Evolutionary conservation across 768 basidiomycete genomes (phyloP).

Genomic region (Imleria badia): DNA sequence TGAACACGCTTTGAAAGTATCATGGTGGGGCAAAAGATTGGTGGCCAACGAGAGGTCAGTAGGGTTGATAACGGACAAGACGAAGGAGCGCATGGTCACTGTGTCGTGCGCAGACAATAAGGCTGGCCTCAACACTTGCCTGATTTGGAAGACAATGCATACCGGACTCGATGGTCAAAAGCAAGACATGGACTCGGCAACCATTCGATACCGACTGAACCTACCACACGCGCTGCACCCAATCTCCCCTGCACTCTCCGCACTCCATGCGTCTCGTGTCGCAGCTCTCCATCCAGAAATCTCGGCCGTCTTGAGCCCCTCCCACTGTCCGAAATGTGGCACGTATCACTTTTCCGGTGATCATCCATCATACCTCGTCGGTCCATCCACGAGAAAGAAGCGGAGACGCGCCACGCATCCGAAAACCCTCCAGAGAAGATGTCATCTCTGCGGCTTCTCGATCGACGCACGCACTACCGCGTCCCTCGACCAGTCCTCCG

Average conservation of each 20-base stretch:
- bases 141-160: constrained; percentile 22
- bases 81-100: constrained; percentile 10
- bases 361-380: constrained; percentile 35
- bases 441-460: constrained; percentile 22
- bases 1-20: constrained; percentile 24
- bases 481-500: neutral
- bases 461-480: neutral
- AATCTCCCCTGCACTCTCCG: constrained; percentile 58
- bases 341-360: constrained; percentile 43
- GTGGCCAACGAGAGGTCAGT: neutral
- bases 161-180: neutral
- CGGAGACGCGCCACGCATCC: neutral
- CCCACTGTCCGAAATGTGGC: constrained; percentile 57
- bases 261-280: constrained; percentile 53
- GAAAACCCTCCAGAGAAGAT: constrained; percentile 13
- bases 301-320: constrained; percentile 18
- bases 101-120: constrained; percentile 17
- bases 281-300: constrained; percentile 30
- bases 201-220: constrained; percentile 46
- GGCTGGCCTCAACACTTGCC: constrained; percentile 21
- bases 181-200: constrained; percentile 7
- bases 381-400: constrained; percentile 24
- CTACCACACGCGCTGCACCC: constrained; percentile 50
- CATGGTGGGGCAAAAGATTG: constrained; percentile 19
- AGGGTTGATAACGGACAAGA: constrained; percentile 10